Conservation (phyloP, 306 rosid genomes). For the Vigna hirtella region DNA sequence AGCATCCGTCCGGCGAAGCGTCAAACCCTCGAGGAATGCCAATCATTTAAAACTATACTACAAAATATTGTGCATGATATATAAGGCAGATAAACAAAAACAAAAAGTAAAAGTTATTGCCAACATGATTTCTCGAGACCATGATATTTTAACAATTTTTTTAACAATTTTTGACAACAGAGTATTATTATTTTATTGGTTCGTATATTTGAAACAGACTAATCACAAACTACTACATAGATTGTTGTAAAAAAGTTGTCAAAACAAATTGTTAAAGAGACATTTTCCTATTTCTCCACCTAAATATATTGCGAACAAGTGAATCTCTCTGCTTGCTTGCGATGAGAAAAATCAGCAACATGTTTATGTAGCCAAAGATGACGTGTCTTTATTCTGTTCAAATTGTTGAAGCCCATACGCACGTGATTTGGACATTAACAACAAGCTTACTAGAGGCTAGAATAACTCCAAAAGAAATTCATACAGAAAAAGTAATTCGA, state of each 20-base stretch:
- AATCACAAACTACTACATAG: rapidly evolving
- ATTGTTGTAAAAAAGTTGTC: too few species aligned
- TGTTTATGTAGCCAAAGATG: neutral
- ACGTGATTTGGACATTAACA: neutral
- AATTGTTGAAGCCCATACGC: neutral
- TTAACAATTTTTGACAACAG: too few species aligned
- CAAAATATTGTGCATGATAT: neutral
- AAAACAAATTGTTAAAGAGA: too few species aligned
- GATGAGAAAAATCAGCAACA: neutral
- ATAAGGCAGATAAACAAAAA: neutral
- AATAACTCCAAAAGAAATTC: neutral
- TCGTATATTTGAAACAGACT: too few species aligned
- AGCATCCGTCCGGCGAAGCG: neutral
- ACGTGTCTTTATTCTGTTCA: neutral
- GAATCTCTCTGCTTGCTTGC: neutral
- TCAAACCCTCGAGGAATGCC: neutral
- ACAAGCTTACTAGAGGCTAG: neutral
- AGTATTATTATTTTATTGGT: too few species aligned
- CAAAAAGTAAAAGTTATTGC: neutral
- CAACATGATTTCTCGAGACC: neutral
- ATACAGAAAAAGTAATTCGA: slow-evolving; percentile 10
- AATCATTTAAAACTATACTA: neutral
- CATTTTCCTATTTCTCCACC: neutral
- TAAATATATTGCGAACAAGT: neutral
- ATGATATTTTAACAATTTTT: too few species aligned